Percentiles rank a stretch among this genome's conserved stretches.
phyloP scores from a whole-genome alignment of 2,329 filamentous ascomycete species.

The Fusarium burgessii region DNA sequence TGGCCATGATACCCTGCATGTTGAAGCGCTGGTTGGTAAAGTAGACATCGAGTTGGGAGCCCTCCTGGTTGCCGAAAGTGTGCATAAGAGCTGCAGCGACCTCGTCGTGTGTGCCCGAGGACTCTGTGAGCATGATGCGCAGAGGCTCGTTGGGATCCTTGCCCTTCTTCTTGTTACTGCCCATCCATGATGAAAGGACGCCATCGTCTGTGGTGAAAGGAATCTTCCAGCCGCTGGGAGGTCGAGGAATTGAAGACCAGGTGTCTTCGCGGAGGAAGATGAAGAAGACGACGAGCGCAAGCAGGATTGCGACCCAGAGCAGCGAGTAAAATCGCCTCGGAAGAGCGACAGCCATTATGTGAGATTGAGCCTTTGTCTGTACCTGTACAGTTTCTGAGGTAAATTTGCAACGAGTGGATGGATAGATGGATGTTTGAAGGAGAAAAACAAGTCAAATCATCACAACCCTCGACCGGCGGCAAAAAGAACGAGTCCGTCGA shows the following conservation, averaged over 20 bases:
- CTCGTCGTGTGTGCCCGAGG: constrained; percentile 47
- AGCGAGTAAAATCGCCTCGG: constrained; percentile 40
- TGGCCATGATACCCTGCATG: constrained; percentile 45
- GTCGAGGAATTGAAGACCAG: constrained; percentile 38
- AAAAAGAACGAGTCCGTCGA: constrained; percentile 13
- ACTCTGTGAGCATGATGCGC: constrained; percentile 45
- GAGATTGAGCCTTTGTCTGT: neutral
- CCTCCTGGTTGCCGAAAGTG: constrained; percentile 41
- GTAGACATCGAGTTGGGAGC: constrained; percentile 40
- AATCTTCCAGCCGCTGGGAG: constrained; percentile 39
- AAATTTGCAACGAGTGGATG: constrained; percentile 16
- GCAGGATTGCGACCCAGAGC: constrained; percentile 35
- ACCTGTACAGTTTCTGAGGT: neutral
- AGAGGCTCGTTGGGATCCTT: constrained; percentile 33
- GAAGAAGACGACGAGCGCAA: constrained; percentile 36
- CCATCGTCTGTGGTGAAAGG: constrained; percentile 45
- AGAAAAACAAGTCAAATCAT: constrained; percentile 30
- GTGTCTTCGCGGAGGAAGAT: constrained; percentile 37
- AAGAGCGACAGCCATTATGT: constrained; percentile 38
- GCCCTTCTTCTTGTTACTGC: constrained; percentile 8
- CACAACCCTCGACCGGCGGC: constrained; percentile 29
- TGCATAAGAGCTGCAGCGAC: constrained; percentile 45
- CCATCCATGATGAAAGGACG: constrained; percentile 39
- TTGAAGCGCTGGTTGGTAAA: constrained; percentile 44
- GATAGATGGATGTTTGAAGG: constrained; percentile 1